Evolutionary conservation across 2,329 filamentous ascomycete species (phyloP), one percentile per base, ranked within the genome.

Genomic region (Blastomyces percursus): DNA sequence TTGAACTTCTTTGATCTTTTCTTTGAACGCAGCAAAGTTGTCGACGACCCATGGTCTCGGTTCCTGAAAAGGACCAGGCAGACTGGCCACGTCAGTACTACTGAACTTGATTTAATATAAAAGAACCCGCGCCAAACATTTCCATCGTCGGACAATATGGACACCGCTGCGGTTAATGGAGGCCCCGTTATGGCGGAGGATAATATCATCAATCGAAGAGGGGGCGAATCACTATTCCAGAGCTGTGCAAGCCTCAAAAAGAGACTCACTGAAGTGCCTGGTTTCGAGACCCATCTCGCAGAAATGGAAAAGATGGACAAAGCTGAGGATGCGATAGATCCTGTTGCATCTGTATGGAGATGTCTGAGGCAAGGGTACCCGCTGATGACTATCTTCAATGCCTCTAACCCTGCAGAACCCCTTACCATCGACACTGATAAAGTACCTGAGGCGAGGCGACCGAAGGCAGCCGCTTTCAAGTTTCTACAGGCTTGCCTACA

Each of bases 151-250:
- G 46, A 12, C 65, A 67, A 69, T 56, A 77, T 77, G 75, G 73
- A 75, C 63, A 68, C 73, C 60, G 0, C 42, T 35, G 64, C 73
- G 66, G 65, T 69, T 64, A 68, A 68, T 59, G 69, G 71, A 62
- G 72, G 73, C 65, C 72, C 69, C 64, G 74, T 76, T 62, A 69
- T 90, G 70, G 89, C 91, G 64, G 91, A 89, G 64, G 84, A 89
- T 74, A 96, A 96, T 76, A 96, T 99, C 74, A 96, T 99, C 81
- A 99, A 99, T 78, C 90, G 93, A 76, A 89, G 90, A 74, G 94
- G 92, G 73, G 92, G 96, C 74, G 92, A 94, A 67, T 96, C 92
- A 12, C 84, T 99, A 30, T 99, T 96, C 76, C 93, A 97, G 76
- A 96, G 96, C 75, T 97, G 94, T 74, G 83, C 96, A 68, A 86